Conservation (phyloP, 345 rosid genomes). For the Eucalyptus camaldulensis region DNA sequence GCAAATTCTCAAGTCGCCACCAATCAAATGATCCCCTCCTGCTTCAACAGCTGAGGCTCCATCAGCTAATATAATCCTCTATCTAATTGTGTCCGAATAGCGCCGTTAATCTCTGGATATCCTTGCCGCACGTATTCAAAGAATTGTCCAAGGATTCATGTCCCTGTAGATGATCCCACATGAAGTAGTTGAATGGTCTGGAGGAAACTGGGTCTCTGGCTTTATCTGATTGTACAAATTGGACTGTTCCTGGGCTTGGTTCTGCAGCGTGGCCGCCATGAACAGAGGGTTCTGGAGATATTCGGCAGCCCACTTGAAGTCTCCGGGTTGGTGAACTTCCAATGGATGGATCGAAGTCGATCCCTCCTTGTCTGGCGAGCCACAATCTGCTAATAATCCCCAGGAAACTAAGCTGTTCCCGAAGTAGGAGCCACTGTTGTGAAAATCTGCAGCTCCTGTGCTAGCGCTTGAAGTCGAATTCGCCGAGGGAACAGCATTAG, state of each 20-base stretch:
- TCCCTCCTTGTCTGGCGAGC: not conserved
- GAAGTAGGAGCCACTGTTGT: not conserved
- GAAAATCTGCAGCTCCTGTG: not conserved
- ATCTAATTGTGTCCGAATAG: conserved; percentile 2
- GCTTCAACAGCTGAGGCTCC: not conserved
- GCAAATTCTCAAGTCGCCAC: not conserved
- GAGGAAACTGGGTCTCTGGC: conserved; percentile 50
- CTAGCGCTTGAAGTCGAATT: not conserved
- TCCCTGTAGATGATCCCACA: not conserved
- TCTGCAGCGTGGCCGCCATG: conserved; percentile 45
- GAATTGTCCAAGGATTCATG: not conserved
- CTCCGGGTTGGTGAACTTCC: conserved; percentile 8
- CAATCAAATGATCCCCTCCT: not conserved
- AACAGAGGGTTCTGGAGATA: conserved; percentile 28
- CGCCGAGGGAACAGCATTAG: not conserved
- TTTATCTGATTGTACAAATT: conserved; percentile 48
- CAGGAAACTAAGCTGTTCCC: not conserved
- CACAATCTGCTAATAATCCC: not conserved
- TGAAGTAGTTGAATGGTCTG: conserved; percentile 4
- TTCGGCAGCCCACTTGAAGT: conserved; percentile 7
- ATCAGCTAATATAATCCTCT: not conserved
- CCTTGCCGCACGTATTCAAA: not conserved
- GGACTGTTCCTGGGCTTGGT: conserved; percentile 30
- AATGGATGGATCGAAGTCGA: not conserved
- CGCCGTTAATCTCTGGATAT: not conserved